Base-by-base conservation (phyloP, 139 green algal species). In the Chlamydomonas urium region DNA sequence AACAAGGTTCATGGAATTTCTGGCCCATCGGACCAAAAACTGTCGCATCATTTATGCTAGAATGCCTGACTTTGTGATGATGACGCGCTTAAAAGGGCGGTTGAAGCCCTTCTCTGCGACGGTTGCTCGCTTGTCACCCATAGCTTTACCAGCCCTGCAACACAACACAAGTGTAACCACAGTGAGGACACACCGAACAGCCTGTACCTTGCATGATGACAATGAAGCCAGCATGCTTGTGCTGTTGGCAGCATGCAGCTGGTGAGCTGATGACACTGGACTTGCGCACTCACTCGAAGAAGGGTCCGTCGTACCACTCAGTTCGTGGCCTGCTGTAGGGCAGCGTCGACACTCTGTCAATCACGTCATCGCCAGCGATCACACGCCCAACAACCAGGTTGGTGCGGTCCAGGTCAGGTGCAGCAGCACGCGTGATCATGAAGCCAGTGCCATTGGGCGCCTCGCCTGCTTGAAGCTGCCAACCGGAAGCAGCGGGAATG, bases 51-150 rank as follows among this genome's bases (percentile, higher is more conserved):
- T 8, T 50, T 50, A 14, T 50, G 10, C 8, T 14, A 63, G 53
- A 26, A 67, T 42, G 32, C 60, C 60, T 33, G 60, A 42, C 33
- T 42, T 47, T 6, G 8, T 28, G 26, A 67, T 42, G 33, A 86
- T 45, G 19, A 81, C 81, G 23, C 76, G 71, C 53, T 76, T 75
- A 50, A 86, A 77, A 4, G 81, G 81, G 23, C 81, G 60, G 71
- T 82, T 78, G 62, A 86, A 86, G 61, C 76, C 71, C 42, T 80
- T 80, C 48, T 86, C 81, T 3, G 81, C 81, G 1, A 80, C 75
- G 24, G 71, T 72, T 2, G 81, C 81, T 1, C 81, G 77, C 77
- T 81, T 83, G 77, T 86, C 81, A 28, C 81, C 81, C 71, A 86
- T 75, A 19, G 63, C 67, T 74, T 86, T 86, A 37, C 77, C 81